These are phyloP conservation scores for Wickerhamomyces sydowiorum DNA, from an alignment of 805 yeast species.

Conservation along the genomic window DNA sequence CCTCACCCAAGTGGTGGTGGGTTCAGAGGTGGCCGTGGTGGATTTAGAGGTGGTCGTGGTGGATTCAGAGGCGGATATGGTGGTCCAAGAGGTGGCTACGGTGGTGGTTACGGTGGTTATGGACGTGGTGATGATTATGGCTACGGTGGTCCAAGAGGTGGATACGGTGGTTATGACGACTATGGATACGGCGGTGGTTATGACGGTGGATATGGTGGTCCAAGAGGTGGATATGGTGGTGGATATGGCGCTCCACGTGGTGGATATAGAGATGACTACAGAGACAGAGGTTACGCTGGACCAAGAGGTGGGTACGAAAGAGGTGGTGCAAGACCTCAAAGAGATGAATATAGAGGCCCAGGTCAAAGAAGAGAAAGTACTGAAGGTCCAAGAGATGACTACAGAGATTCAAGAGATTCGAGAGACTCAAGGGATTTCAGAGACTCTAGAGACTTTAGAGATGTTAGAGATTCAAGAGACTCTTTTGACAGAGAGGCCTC, in stretches of 20 bases:
- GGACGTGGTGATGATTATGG: slow-evolving; percentile 3
- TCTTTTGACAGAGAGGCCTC: slow-evolving; percentile 5
- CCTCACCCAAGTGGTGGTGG: slow-evolving; percentile 37
- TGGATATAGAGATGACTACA: slow-evolving; percentile 9
- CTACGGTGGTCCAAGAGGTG: slow-evolving; percentile 9
- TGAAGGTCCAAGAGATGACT: slow-evolving; percentile 5
- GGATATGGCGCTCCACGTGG: too few species aligned
- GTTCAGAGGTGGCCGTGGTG: slow-evolving; percentile 15
- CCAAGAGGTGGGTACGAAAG: slow-evolving; percentile 6
- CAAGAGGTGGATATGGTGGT: slow-evolving; percentile 8
- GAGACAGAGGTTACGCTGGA: slow-evolving; percentile 7
- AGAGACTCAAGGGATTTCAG: not conserved
- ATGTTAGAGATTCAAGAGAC: slow-evolving; percentile 4
- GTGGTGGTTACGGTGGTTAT: slow-evolving; percentile 10
- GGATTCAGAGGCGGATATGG: slow-evolving; percentile 12
- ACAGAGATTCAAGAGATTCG: too few species aligned
- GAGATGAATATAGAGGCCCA: slow-evolving; percentile 9
- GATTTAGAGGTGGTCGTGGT: slow-evolving; percentile 9
- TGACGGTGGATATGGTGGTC: slow-evolving; percentile 6
- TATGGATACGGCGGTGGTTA: slow-evolving; percentile 5
- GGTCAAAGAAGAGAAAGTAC: slow-evolving; percentile 7
- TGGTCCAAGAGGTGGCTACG: slow-evolving; percentile 6
- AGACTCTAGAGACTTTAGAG: slow-evolving; percentile 3
- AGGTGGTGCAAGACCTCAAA: slow-evolving; percentile 7
- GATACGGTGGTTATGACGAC: slow-evolving; percentile 8